These are phyloP conservation scores for Polytrichum formosum DNA, from an alignment of 225 moss, liverwort and hornwort species.

Conservation along the genomic window DNA sequence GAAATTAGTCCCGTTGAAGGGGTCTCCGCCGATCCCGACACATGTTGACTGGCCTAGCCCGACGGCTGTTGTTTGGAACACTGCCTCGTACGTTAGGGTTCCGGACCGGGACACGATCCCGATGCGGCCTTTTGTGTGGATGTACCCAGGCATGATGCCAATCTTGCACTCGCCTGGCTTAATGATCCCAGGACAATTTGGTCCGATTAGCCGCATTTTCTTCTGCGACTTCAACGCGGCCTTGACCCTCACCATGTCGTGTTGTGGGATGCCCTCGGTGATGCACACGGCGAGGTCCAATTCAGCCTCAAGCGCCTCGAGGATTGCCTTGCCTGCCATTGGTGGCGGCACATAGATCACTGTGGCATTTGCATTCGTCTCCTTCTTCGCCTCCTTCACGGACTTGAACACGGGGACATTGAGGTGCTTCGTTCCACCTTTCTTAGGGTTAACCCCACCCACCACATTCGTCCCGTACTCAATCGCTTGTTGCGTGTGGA, in stretches of 20 bases:
- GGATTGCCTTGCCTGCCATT: constrained; percentile 41
- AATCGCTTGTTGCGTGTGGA: constrained; percentile 67
- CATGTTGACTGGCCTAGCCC: constrained; percentile 63
- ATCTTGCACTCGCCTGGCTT: constrained; percentile 72
- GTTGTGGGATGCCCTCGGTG: constrained; percentile 67
- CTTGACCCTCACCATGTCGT: constrained; percentile 63
- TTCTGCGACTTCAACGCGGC: constrained; percentile 43
- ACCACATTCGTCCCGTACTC: constrained; percentile 70
- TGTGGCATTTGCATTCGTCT: constrained; percentile 53
- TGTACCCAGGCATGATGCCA: constrained; percentile 67
- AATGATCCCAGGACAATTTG: constrained; percentile 64
- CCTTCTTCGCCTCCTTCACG: constrained; percentile 48
- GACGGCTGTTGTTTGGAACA: constrained; percentile 61
- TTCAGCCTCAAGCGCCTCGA: constrained; percentile 63
- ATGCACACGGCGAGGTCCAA: constrained; percentile 62
- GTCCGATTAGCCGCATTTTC: constrained; percentile 54
- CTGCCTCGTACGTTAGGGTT: constrained; percentile 67
- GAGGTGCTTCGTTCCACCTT: constrained; percentile 57
- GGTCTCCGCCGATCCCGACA: constrained; percentile 66
- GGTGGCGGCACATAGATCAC: constrained; percentile 65
- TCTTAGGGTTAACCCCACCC: constrained; percentile 65
- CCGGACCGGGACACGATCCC: constrained; percentile 67
- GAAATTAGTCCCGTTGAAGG: constrained; percentile 68
- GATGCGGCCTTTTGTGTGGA: constrained; percentile 57
- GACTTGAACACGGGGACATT: constrained; percentile 55